Conservation (phyloP, 2,329 filamentous ascomycete species). For the Davidsoniella eucalypti region DNA sequence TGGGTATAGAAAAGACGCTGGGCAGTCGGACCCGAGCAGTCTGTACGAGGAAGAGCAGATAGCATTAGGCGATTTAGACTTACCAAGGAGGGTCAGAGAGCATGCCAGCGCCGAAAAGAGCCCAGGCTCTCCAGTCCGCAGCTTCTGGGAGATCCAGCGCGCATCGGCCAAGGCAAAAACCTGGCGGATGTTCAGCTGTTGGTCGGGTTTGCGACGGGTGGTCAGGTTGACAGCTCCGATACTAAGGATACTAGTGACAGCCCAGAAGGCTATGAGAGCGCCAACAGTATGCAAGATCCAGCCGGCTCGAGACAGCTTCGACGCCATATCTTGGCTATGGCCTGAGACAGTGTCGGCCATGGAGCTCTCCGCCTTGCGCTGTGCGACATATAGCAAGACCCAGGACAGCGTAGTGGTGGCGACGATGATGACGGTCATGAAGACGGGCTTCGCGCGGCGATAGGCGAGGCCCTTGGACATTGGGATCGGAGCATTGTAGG, state of each 20-base stretch:
- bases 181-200: constrained; percentile 8
- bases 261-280: constrained; percentile 7
- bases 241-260: constrained; percentile 2
- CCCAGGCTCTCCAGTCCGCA: constrained; percentile 2
- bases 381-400: constrained; percentile 7
- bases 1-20: too few species aligned
- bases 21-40: too few species aligned
- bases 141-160: constrained; percentile 5
- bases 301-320: constrained; percentile 7
- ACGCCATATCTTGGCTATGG: neutral
- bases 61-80: neutral
- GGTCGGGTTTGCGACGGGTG: neutral
- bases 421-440: constrained; percentile 4
- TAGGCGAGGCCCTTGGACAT: constrained; percentile 2
- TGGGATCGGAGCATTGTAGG: neutral
- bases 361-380: neutral
- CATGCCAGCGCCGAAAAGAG: constrained; percentile 8
- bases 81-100: constrained; percentile 2
- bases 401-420: constrained; percentile 10
- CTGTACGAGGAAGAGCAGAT: neutral
- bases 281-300: constrained; percentile 12
- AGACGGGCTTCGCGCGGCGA: constrained; percentile 9
- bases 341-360: constrained; percentile 6
- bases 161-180: constrained; percentile 10
- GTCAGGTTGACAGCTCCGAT: constrained; percentile 8